Evolutionary conservation across 1,139 yeast genomes (phyloP), one percentile per base, ranked within the genome.

Genomic region (Pichia sp.): DNA sequence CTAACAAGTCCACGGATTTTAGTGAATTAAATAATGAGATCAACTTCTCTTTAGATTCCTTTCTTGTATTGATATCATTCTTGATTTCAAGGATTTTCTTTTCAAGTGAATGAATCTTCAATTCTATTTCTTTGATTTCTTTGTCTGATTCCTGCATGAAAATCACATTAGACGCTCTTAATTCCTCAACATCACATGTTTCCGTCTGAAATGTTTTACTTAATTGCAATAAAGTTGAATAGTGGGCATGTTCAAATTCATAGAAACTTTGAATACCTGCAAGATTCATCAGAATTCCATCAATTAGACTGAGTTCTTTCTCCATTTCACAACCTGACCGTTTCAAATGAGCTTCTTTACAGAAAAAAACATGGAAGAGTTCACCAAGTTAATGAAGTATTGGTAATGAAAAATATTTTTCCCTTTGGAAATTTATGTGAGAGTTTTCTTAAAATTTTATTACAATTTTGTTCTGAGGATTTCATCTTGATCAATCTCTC

Each of bases 41-140:
- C 44, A 60, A 42, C 40, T 69, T 67, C 37, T 56, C 52, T 51
- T 64, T 52, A 5, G 78, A 66, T 40, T 56, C 58, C 29, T 68
- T 53, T 3, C 81, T 78, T 37, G 73, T 73, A 16, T 61, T 56
- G 9, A 79, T 66, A 48, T 73, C 77, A 5, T 47, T 52, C 23
- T 64, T 61, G 42, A 80, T 63, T 38, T 67, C 68, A 2, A 52
- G 56, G 3, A 72, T 56, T n/a, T 71, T 69, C 2, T 57, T 57
- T 4, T 62, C 61, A 29, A 80, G 55, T n/a, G 64, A 59, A 1
- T 43, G 48, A 4, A 75, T 48, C 52, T 73, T 68, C 29, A 68
- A 64, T 4, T 65, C 66, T 11, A 80, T 64, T 50, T 72, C 74
- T 2, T 55, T 57, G 1, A 62, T 51, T 2, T 86, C 85, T 28